Evolutionary conservation across 2,329 filamentous ascomycete species (phyloP), one percentile per base, ranked within the genome.

Genomic region (Dactylella cylindrospora): DNA sequence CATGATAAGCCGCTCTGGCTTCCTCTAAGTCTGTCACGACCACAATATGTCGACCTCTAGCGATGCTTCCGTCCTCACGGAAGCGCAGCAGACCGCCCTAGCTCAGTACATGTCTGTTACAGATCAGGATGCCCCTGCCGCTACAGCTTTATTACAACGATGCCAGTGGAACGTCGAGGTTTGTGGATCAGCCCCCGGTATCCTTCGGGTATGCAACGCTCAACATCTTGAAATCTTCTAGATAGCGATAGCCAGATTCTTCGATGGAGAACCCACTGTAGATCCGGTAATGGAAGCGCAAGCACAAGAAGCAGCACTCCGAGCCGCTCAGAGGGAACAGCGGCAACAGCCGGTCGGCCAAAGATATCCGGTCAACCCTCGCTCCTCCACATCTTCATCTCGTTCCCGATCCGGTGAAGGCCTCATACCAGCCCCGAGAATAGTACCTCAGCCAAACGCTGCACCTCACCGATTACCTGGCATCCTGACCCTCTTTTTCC

Each of bases 161-260:
- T 95, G 90, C 53, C 85, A 97, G 77, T 98, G 93, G 93, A 98
- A 97, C 71, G 86, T 95, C 0, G 87, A 91, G 77, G 88, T 90
- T 73, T 29, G 74, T 60, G 12, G 9, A 38, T 15, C 5, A 38
- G 32, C 33, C n/a, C 26, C 20, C 36, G 20, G 29, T 33, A 9
- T 49, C 29, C 32, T 15, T 22, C 12, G 20, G 20, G 17, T 17
- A 46, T 32, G 50, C 65, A 35, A 67, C 41, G 38, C 51, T 17
- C 13, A 53, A 66, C 69, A 59, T 72, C 53, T 35, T 47, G 46
- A 51, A 32, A 20, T 25, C 71, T 22, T 17, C 39, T 39, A 96
- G 85, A 95, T 97, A 69, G 91, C 93, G 55, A 91, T 98, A 66
- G 83, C 93, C 66, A 94, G 94, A 71, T 97, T 97, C 80, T 98